Base-by-base conservation (phyloP, 768 basidiomycete species). In the Russula emetica region DNA sequence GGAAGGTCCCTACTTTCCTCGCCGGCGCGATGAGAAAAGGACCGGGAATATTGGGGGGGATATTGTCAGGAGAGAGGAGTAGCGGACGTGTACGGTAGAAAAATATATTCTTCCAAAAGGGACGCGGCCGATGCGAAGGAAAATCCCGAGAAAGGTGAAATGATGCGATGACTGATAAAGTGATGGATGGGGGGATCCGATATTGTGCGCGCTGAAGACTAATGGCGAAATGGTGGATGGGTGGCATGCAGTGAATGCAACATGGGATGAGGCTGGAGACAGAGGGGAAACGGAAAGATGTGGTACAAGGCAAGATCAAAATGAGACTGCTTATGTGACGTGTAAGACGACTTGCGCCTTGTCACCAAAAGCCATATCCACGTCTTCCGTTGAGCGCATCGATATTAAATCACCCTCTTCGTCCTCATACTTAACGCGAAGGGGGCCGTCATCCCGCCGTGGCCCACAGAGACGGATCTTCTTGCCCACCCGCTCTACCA, bases 381-480 rank as follows among this genome's bases (percentile, higher is more conserved):
- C 89, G 72, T 96, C 94, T 73, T 96, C 94, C 40, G 92, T 93
- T 51, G 90, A 92, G 18, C 88, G 88, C 66, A 96, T 81, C 34
- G 85, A 88, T 52, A 96, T 84, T 81, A 93, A 79, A 72, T 96
- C 94, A 26, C 93, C 93, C 70, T 96, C 94, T 72, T 96, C 94
- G 74, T 96, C 94, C 74, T 80, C 85, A 74, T 95, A 96, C 74
- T 88, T 93, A 67, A 94, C 88, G 36, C 90, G 83, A 70, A 96
- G 73, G 0, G 91, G 87, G n/a, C 85, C 82, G 72, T 91, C 87
- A 55, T 89, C 88, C 40, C 88, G 78, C 67, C 86, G 80, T 3
- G 90, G 90, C 22, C 92, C 92, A 73, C 94, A 96, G 30, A 95
- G 80, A 34, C 92, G 83, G 69, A 98, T 95, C 83, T 98, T 98